phyloP scores from a whole-genome alignment of 495 filamentous ascomycete species.

The Tuber indicum region DNA sequence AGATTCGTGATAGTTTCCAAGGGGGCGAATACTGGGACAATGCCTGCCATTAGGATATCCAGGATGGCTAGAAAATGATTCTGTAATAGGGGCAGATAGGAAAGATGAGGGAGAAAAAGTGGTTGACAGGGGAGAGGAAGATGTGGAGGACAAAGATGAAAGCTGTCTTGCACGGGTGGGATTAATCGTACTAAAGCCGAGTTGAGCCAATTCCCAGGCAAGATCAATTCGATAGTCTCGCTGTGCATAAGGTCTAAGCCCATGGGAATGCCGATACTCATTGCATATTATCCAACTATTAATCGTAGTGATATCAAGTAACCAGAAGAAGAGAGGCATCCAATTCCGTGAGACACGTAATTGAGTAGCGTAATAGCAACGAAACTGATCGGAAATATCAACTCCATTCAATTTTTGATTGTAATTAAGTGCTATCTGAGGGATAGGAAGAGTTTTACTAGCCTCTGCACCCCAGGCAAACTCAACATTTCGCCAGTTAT shows the following conservation, averaged over 20 bases:
- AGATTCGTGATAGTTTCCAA: too few species aligned
- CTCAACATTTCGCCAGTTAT: background rate
- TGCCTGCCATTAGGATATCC: too few species aligned
- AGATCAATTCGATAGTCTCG: background rate
- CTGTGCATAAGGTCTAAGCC: background rate
- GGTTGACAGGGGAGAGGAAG: background rate
- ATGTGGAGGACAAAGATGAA: background rate
- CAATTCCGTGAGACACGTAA: background rate
- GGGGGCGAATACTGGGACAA: too few species aligned
- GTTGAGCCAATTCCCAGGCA: background rate
- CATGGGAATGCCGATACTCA: background rate
- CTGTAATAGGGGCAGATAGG: too few species aligned
- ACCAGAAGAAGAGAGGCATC: slow-evolving; percentile 32
- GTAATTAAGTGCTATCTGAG: slow-evolving; percentile 1
- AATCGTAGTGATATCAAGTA: slow-evolving; percentile 32
- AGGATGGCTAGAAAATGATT: background rate
- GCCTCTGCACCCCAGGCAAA: background rate
- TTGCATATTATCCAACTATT: slow-evolving; percentile 6
- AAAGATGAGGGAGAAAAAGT: background rate
- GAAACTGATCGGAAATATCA: slow-evolving; percentile 1
- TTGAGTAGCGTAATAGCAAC: background rate
- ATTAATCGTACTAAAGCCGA: background rate
- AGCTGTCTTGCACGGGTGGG: background rate
- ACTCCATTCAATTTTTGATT: background rate
- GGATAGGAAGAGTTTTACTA: background rate